Base-by-base conservation (phyloP, 768 basidiomycete genomes). In the Paxillus involutus region DNA sequence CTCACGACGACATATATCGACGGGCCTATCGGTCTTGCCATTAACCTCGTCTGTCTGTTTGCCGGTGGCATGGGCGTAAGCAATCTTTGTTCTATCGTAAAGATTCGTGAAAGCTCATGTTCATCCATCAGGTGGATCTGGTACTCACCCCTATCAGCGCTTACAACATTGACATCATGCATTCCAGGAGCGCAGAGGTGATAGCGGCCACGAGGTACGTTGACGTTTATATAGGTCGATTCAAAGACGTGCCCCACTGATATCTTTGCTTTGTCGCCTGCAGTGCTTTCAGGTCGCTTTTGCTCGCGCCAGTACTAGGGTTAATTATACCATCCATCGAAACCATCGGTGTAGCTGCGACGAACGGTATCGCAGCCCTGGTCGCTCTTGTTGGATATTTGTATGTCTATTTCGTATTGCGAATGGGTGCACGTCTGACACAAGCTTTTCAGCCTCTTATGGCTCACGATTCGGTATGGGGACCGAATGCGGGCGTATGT, bases 51-150 rank as follows among this genome's bases (percentile, higher is more conserved):
- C 0, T 85, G 80, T 54, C 61, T 90, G 9, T 88, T 88, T 60
- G 50, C 80, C 39, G 88, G 86, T 52, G 83, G 86, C 16, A 35
- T 86, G 17, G 86, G 87, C 24, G 88, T 88, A 61, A 49, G 77
- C 73, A 16, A 26, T 14, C 7, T 37, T 32, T 21, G 14, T 9
- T 30, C 17, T 35, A 35, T 14, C 11, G 39, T 40, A 19, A 26
- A 12, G 12, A 30, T 39, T 6, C 24, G 30, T 9, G 16, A 32
- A 8, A 6, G 19, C 10, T 46, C 10, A 42, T 4, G 37, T 6
- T 32, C 16, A 43, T 26, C 32, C 37, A 4, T 32, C 43, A 87
- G 85, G 77, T 83, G 14, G 80, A 87, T 59, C 61, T 82, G 45
- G 77, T 80, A 11, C 70, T 87, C 39, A 76, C 77, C 8, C 85